phyloP scores from a whole-genome alignment of 2,329 filamentous ascomycete species.

The Malbranchea cinnamomea region DNA sequence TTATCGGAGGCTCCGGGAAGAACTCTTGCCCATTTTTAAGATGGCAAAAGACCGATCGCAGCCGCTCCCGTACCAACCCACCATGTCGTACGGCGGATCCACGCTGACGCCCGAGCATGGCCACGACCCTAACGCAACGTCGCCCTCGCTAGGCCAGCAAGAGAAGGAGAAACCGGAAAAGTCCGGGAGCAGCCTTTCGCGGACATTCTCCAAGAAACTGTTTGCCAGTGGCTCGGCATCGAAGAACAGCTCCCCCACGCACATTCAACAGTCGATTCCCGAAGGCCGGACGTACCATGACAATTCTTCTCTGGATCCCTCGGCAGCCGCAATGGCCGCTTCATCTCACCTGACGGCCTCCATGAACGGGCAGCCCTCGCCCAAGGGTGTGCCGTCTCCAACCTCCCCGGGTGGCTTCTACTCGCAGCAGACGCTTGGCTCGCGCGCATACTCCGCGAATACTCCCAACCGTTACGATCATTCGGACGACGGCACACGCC shows the following conservation, averaged over 20 bases:
- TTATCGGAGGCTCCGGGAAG: conserved; percentile 75
- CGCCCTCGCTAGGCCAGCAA: conserved; percentile 16
- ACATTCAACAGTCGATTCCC: conserved; percentile 49
- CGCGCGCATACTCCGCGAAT: conserved; percentile 29
- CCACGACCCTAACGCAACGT: conserved; percentile 27
- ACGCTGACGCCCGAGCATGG: conserved; percentile 17
- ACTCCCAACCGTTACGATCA: conserved; percentile 22
- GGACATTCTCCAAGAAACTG: conserved; percentile 63
- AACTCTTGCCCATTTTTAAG: conserved; percentile 78
- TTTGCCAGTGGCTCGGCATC: conserved; percentile 52
- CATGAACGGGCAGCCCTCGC: conserved; percentile 46
- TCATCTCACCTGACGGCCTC: conserved; percentile 46
- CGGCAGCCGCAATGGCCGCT: conserved; percentile 52
- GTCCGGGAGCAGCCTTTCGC: conserved; percentile 43
- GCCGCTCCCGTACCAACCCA: conserved; percentile 50
- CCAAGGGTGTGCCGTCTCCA: conserved; percentile 30
- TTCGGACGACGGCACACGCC: conserved; percentile 22
- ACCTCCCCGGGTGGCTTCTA: conserved; percentile 28
- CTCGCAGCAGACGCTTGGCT: conserved; percentile 28
- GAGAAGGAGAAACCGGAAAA: too few species aligned
- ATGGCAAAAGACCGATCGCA: conserved; percentile 85
- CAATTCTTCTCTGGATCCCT: conserved; percentile 45
- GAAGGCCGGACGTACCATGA: conserved; percentile 46
- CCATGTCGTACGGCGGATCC: conserved; percentile 10
- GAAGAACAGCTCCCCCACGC: conserved; percentile 64